A percentile compares a stretch with the other conserved stretches of the same genome.
Evolutionary conservation across 2,329 filamentous ascomycete species (phyloP).

Genomic region (Fusarium sp.): DNA sequence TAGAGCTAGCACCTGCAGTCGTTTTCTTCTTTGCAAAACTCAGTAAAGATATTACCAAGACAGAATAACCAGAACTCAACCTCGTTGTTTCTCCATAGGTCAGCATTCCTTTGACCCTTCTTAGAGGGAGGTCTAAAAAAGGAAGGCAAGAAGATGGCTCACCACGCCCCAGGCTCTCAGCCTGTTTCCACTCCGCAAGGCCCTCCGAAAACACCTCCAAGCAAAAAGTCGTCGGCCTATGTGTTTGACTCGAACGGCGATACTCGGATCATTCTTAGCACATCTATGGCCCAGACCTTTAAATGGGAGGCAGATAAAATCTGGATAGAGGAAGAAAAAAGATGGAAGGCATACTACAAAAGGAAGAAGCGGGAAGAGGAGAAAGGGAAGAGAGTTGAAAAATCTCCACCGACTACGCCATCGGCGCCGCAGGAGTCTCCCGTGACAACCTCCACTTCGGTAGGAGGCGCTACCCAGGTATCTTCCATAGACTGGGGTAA

Average conservation of each 20-base stretch:
- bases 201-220: neutral
- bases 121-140: no score
- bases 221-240: neutral
- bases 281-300: fast-evolving
- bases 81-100: fast-evolving
- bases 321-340: fast-evolving
- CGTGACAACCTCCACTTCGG: fast-evolving
- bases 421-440: fast-evolving
- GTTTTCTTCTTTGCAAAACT: fast-evolving
- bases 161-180: neutral
- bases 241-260: neutral
- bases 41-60: fast-evolving
- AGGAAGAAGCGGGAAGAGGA: no score
- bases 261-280: neutral
- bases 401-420: neutral
- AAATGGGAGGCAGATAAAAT: neutral
- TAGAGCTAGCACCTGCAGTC: fast-evolving
- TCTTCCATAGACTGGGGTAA: fast-evolving
- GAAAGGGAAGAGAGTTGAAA: no score
- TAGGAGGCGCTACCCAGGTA: fast-evolving
- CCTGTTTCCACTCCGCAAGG: fast-evolving
- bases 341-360: no score
- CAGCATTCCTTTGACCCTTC: fast-evolving
- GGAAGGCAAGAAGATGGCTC: neutral
- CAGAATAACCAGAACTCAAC: fast-evolving